phyloP scores from a whole-genome alignment of 2,329 filamentous ascomycete genomes.

The Aspergillus viridinutans region DNA sequence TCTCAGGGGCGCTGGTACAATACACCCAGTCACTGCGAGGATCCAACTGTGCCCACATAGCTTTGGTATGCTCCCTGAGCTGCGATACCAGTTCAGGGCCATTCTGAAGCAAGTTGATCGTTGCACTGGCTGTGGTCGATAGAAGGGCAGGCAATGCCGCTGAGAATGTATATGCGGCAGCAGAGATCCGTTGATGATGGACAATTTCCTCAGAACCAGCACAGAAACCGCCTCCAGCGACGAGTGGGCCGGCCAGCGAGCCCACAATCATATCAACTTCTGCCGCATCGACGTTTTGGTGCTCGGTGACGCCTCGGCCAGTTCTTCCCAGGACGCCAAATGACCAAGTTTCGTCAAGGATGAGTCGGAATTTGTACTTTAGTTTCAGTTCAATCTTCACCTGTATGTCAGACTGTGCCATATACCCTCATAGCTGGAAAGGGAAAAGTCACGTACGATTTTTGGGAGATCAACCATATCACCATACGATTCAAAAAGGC shows the following conservation, averaged over 20 bases:
- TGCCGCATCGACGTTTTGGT: conserved; percentile 89
- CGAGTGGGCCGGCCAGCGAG: conserved; percentile 82
- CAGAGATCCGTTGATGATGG: conserved; percentile 91
- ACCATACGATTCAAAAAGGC: conserved; percentile 84
- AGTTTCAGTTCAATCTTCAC: conserved; percentile 80
- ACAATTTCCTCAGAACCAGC: conserved; percentile 88
- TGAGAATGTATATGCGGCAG: conserved; percentile 90
- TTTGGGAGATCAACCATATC: conserved; percentile 81
- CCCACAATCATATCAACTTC: conserved; percentile 98
- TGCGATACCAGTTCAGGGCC: conserved; percentile 76
- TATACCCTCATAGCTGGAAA: neutral
- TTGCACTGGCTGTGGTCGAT: conserved; percentile 93
- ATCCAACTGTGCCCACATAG: conserved; percentile 82
- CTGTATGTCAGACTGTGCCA: conserved; percentile 6
- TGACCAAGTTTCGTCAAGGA: conserved; percentile 95
- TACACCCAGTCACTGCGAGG: conserved; percentile 89
- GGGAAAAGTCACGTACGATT: conserved; percentile 55
- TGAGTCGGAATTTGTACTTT: conserved; percentile 95
- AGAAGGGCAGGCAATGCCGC: conserved; percentile 90
- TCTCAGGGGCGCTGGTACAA: conserved; percentile 76
- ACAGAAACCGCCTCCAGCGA: conserved; percentile 93
- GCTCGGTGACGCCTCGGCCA: conserved; percentile 88
- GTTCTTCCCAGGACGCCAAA: conserved; percentile 92
- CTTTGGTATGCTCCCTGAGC: conserved; percentile 79
- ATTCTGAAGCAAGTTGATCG: conserved; percentile 77